Evolutionary conservation across 345 rosid genomes (phyloP).

Genomic region (Hibiscus trionum): DNA sequence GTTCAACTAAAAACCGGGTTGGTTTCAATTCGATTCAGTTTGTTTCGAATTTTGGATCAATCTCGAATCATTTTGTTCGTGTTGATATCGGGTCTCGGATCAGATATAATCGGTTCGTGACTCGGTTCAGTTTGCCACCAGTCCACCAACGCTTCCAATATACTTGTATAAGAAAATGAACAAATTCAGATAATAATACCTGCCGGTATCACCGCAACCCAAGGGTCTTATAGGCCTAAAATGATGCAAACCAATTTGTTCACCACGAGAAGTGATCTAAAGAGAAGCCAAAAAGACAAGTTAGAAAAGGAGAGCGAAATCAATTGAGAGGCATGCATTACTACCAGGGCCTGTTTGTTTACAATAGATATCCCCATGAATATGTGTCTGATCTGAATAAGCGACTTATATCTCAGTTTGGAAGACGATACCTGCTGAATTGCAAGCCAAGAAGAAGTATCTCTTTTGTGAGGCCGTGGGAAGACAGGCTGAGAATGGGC

Average conservation of each 20-base stretch:
- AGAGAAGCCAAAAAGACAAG: conserved; percentile 1
- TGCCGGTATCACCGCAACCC: conserved; percentile 98
- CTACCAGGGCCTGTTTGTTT: too few relatives aligned
- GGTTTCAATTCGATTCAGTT: too few relatives aligned
- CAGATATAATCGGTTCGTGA: too few relatives aligned
- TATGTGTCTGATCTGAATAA: too few relatives aligned
- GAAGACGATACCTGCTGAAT: conserved; percentile 55
- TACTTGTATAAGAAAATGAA: neutral
- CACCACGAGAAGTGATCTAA: conserved; percentile 69
- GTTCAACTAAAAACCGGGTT: too few relatives aligned
- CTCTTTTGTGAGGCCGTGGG: conserved; percentile 77
- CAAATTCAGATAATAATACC: conserved; percentile 31
- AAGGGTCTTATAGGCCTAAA: conserved; percentile 90
- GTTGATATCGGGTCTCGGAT: too few relatives aligned
- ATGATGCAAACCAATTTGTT: conserved; percentile 68
- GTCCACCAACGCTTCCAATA: neutral
- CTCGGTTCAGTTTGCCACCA: too few relatives aligned
- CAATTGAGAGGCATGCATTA: neutral
- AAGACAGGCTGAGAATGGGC: conserved; percentile 65
- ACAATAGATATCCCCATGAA: neutral
- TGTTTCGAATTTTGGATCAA: too few relatives aligned
- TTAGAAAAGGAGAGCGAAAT: conserved; percentile 2
- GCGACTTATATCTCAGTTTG: neutral
- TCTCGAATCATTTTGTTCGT: too few relatives aligned
- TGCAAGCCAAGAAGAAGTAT: conserved; percentile 69